A percentile compares a stretch with the other conserved stretches of the same genome.
Evolutionary conservation across 345 rosid genomes (phyloP).

Genomic region (Corymbia maculata): DNA sequence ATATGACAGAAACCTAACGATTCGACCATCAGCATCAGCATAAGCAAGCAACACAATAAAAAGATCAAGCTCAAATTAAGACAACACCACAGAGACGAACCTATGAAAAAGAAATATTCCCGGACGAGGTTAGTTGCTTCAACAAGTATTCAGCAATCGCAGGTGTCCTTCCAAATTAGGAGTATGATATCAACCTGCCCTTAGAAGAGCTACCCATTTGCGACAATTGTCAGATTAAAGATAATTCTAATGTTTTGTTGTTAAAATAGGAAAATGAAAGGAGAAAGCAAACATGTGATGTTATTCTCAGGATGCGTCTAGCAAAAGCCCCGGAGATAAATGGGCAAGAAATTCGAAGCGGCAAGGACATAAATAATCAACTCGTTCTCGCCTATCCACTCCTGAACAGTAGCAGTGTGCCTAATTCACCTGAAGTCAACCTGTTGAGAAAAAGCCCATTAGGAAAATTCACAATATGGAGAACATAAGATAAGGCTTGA

Average conservation of each 20-base stretch:
- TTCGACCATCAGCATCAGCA: too few species aligned
- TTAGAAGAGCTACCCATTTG: background rate
- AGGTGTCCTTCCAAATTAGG: background rate
- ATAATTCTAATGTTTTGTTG: background rate
- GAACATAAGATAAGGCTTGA: background rate
- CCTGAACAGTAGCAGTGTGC: slow-evolving; percentile 27
- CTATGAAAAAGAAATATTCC: too few species aligned
- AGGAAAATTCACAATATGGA: background rate
- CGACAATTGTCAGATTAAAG: background rate
- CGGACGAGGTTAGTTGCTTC: background rate
- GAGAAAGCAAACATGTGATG: slow-evolving; percentile 24
- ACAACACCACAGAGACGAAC: too few species aligned
- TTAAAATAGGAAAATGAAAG: background rate
- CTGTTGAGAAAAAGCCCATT: background rate
- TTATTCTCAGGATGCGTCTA: slow-evolving; percentile 58
- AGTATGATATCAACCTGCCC: slow-evolving; percentile 5
- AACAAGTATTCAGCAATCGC: background rate
- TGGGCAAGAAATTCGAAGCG: slow-evolving; percentile 59
- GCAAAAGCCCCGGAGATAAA: slow-evolving; percentile 63
- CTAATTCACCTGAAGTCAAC: slow-evolving; percentile 43
- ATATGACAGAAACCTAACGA: too few species aligned
- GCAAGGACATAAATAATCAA: slow-evolving; percentile 36
- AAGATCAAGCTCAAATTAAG: too few species aligned
- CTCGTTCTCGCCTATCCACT: slow-evolving; percentile 85
- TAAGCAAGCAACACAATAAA: too few species aligned